These are phyloP conservation scores for Candida hungchunana DNA, from an alignment of 805 yeast species.

Conservation along the genomic window DNA sequence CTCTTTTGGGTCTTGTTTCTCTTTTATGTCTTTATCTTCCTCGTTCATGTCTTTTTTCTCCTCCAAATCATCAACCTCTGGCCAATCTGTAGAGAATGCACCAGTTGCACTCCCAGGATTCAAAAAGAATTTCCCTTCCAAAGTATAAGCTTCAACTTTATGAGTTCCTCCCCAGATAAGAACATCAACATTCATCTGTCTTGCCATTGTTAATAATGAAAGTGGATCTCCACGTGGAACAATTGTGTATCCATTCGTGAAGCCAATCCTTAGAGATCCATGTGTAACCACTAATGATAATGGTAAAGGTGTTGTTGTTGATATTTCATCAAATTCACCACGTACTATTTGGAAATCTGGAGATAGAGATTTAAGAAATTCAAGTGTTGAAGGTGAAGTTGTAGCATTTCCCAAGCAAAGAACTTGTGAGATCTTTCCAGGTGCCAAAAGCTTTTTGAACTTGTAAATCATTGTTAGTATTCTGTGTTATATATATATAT, in stretches of 20 bases:
- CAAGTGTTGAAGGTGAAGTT: conserved; percentile 56
- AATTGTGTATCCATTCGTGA: conserved; percentile 77
- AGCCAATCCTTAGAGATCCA: conserved; percentile 75
- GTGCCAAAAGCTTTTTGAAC: conserved; percentile 73
- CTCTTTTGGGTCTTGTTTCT: conserved; percentile 39
- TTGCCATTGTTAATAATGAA: conserved; percentile 72
- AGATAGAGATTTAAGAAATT: conserved; percentile 63
- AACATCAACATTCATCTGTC: conserved; percentile 89
- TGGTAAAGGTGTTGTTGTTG: conserved; percentile 48
- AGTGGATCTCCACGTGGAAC: conserved; percentile 88
- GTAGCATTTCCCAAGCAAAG: conserved; percentile 82
- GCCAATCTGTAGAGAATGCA: conserved; percentile 67
- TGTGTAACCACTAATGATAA: conserved; percentile 58
- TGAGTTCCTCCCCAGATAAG: conserved; percentile 93
- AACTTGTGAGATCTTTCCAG: conserved; percentile 84
- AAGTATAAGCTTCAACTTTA: conserved; percentile 85
- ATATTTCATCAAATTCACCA: conserved; percentile 76
- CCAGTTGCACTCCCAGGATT: conserved; percentile 98
- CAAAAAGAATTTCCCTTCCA: conserved; percentile 90
- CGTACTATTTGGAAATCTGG: conserved; percentile 70
- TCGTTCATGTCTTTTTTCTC: conserved; percentile 23
- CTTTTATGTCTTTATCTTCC: conserved; percentile 27
- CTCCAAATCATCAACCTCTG: conserved; percentile 45
- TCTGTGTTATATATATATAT: neutral
- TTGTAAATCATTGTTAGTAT: conserved; percentile 23